These are phyloP conservation scores for Stagonosporopsis vannaccii DNA, from an alignment of 2,329 filamentous ascomycete genomes.

Conservation along the genomic window DNA sequence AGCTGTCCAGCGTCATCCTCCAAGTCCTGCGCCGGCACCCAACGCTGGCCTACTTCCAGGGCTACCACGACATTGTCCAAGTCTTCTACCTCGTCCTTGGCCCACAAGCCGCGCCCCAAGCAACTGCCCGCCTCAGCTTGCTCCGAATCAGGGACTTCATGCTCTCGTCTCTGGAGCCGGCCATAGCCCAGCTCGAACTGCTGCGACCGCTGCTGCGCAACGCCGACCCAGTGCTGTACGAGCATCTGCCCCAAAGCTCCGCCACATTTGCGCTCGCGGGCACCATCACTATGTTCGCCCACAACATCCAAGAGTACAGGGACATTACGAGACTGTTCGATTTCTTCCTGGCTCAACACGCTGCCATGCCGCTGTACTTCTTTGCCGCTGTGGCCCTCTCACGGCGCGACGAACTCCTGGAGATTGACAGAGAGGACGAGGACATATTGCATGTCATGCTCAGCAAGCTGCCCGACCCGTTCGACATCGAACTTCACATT, in stretches of 20 bases:
- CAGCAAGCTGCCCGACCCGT: slow-evolving; percentile 81
- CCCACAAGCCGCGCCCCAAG: slow-evolving; percentile 63
- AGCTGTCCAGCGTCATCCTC: slow-evolving; percentile 81
- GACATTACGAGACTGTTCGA: slow-evolving; percentile 93
- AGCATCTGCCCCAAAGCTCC: slow-evolving; percentile 77
- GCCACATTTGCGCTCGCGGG: slow-evolving; percentile 95
- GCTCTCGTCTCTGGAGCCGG: slow-evolving; percentile 84
- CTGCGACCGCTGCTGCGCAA: slow-evolving; percentile 80
- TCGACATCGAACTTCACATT: slow-evolving; percentile 83
- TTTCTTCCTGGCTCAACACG: slow-evolving; percentile 84
- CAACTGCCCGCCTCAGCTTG: slow-evolving; percentile 82
- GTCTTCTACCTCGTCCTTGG: slow-evolving; percentile 89
- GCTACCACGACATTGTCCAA: slow-evolving; percentile 98
- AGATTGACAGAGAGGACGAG: slow-evolving; percentile 74
- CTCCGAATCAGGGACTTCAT: slow-evolving; percentile 97
- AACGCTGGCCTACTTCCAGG: slow-evolving; percentile 93
- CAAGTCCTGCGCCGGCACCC: slow-evolving; percentile 81
- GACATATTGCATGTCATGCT: slow-evolving; percentile 92
- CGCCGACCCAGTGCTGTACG: slow-evolving; percentile 74
- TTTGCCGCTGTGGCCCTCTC: slow-evolving; percentile 80
- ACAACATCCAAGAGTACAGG: slow-evolving; percentile 89
- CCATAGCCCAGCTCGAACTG: slow-evolving; percentile 83
- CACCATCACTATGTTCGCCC: slow-evolving; percentile 93
- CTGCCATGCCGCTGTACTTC: slow-evolving; percentile 88
- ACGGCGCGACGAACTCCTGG: slow-evolving; percentile 83